phyloP scores from a whole-genome alignment of 768 basidiomycete species.

The Naganishia vaughanmartiniae region DNA sequence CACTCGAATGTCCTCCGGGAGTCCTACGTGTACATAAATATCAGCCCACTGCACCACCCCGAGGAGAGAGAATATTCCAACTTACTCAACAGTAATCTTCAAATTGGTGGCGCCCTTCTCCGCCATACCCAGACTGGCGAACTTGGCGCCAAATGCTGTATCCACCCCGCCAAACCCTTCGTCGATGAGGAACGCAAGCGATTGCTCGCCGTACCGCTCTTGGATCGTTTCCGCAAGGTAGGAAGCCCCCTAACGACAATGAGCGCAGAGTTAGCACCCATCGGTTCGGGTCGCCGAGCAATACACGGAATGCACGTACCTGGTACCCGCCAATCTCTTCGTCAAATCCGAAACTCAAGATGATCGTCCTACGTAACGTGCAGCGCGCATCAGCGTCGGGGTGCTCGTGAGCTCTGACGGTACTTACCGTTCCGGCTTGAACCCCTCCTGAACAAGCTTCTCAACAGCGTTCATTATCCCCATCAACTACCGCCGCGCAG shows the following conservation, averaged over 20 bases:
- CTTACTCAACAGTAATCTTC: slow-evolving; percentile 42
- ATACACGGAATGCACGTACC: background rate
- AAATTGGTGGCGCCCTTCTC: slow-evolving; percentile 52
- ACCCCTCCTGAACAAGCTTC: slow-evolving; percentile 63
- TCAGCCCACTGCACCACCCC: background rate
- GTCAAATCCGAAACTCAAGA: slow-evolving; percentile 61
- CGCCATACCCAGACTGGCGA: slow-evolving; percentile 51
- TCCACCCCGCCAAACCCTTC: slow-evolving; percentile 68
- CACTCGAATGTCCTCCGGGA: slow-evolving; percentile 79
- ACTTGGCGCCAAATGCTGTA: slow-evolving; percentile 40
- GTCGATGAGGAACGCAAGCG: slow-evolving; percentile 76
- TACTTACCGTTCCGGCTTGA: slow-evolving; percentile 59
- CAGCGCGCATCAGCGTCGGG: background rate
- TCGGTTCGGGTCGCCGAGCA: background rate
- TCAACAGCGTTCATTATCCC: slow-evolving; percentile 61
- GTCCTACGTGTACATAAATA: slow-evolving; percentile 35
- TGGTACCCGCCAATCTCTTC: slow-evolving; percentile 59
- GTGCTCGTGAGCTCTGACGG: slow-evolving; percentile 50
- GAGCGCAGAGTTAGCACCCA: background rate
- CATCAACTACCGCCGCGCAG: slow-evolving; percentile 35
- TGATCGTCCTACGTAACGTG: slow-evolving; percentile 38
- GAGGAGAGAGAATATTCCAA: background rate
- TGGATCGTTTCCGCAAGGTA: slow-evolving; percentile 57
- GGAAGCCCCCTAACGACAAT: slow-evolving; percentile 54
- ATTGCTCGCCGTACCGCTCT: slow-evolving; percentile 65